These are phyloP conservation scores for Diversispora epigaea DNA, from an alignment of 192 early-diverging fungal genomes.

Conservation along the genomic window DNA sequence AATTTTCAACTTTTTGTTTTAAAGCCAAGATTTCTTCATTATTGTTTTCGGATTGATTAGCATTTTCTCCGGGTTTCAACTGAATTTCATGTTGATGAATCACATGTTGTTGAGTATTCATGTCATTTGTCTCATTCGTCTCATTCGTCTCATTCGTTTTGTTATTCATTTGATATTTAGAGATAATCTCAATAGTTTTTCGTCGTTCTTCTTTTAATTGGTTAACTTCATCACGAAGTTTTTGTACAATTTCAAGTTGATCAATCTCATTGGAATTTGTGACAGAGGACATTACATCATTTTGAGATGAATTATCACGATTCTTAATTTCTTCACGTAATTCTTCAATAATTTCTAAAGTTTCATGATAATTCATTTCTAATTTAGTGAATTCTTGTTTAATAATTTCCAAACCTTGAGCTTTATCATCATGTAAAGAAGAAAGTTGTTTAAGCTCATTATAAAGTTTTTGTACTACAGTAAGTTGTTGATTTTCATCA, in stretches of 20 bases:
- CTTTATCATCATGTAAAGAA: constrained; percentile 27
- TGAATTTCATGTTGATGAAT: neutral
- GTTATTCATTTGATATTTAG: neutral
- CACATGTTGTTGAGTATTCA: neutral
- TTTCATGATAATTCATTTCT: constrained; percentile 30
- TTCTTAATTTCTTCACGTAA: constrained; percentile 25
- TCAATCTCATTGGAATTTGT: constrained; percentile 14
- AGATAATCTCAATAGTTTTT: constrained; percentile 3
- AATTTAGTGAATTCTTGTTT: constrained; percentile 25
- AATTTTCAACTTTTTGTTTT: neutral
- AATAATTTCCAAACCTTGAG: constrained; percentile 21
- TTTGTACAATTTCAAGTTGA: constrained; percentile 21
- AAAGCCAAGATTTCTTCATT: neutral
- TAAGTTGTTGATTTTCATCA: constrained; percentile 6
- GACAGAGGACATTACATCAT: constrained; percentile 21
- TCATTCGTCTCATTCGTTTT: neutral
- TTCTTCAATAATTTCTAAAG: constrained; percentile 28
- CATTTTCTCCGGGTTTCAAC: neutral
- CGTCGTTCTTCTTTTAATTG: constrained; percentile 23
- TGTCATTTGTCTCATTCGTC: neutral
- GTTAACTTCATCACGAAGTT: constrained; percentile 21
- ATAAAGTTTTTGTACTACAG: constrained; percentile 16
- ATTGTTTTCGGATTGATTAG: neutral
- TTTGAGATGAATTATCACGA: constrained; percentile 18
- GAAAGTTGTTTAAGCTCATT: constrained; percentile 30